phyloP scores from a whole-genome alignment of 2,329 filamentous ascomycete species.

The Neofusicoccum cordaticola region DNA sequence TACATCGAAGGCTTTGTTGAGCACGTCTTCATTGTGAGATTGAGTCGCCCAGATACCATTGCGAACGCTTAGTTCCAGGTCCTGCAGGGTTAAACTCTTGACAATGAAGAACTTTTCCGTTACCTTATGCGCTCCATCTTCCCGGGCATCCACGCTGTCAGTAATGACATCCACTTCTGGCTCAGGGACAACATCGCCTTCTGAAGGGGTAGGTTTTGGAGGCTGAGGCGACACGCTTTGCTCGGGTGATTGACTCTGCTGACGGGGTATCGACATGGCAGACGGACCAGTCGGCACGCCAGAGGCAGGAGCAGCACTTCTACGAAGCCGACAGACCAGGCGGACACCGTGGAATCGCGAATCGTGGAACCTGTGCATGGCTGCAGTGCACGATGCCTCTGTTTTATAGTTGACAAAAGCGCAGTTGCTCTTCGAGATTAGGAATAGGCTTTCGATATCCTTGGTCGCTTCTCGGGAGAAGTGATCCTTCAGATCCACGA shows the following conservation, averaged over 20 bases:
- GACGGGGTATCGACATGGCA: conserved; percentile 37
- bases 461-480: conserved; percentile 74
- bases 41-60: conserved; percentile 94
- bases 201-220: conserved; percentile 15
- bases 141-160: conserved; percentile 19
- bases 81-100: conserved; percentile 88
- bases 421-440: conserved; percentile 96
- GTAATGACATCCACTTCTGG: not conserved
- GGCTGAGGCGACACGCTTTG: conserved; percentile 19
- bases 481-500: conserved; percentile 84
- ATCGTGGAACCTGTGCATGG: conserved; percentile 83
- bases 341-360: conserved; percentile 83
- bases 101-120: conserved; percentile 85
- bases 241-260: conserved; percentile 27
- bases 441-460: conserved; percentile 81
- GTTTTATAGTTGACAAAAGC: conserved; percentile 94
- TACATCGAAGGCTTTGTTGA: conserved; percentile 83
- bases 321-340: conserved; percentile 78
- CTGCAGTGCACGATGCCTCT: conserved; percentile 69
- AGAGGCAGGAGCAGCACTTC: conserved; percentile 47
- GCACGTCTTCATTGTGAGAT: conserved; percentile 79
- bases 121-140: conserved; percentile 34
- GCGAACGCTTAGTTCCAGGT: conserved; percentile 81
- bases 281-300: conserved; percentile 57
- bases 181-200: not conserved